These are phyloP conservation scores for Populus ilicifolia DNA, from an alignment of 345 rosid species.

Conservation along the genomic window DNA sequence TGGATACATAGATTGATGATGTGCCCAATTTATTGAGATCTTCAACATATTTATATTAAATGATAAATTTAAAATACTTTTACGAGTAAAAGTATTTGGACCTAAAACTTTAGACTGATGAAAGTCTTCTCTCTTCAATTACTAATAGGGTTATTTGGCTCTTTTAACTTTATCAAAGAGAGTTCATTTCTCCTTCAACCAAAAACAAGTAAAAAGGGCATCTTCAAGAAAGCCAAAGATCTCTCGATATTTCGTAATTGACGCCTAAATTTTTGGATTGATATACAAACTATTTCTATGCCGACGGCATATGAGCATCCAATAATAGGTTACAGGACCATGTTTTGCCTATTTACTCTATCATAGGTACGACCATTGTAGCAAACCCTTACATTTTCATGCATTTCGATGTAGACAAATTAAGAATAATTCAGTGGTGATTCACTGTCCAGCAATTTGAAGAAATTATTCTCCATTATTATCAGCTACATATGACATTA, in stretches of 20 bases:
- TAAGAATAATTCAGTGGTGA: neutral
- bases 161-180: neutral
- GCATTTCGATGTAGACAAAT: neutral
- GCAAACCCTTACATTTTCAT: neutral
- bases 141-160: neutral
- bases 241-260: neutral
- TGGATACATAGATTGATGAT: no score
- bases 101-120: neutral
- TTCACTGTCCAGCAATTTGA: neutral
- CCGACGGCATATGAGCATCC: slow-evolving; percentile 3
- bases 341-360: neutral
- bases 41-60: neutral
- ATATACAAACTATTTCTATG: neutral
- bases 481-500: neutral
- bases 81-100: neutral
- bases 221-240: neutral
- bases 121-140: neutral
- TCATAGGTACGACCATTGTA: neutral
- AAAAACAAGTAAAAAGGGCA: neutral
- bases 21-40: neutral
- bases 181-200: neutral
- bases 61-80: neutral
- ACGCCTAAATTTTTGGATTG: neutral
- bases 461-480: slow-evolving; percentile 1
- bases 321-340: neutral